Conservation (phyloP, 164 flowering plant genomes). For the Umbellularia californica region DNA sequence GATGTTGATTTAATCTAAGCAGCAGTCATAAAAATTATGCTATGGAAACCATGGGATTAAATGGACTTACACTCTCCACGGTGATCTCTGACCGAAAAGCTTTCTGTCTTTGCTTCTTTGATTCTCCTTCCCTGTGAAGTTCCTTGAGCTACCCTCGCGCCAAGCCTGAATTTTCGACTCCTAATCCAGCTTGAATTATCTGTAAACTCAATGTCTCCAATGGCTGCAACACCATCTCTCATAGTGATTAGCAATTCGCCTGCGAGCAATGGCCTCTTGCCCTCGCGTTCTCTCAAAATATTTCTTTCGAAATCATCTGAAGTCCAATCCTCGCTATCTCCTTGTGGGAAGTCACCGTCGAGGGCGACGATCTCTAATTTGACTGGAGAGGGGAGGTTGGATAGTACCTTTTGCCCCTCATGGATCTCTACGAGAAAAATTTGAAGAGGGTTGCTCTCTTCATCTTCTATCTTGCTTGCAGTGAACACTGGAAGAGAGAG, state of each 20-base stretch:
- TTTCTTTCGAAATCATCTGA: constrained; percentile 39
- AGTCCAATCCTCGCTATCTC: constrained; percentile 37
- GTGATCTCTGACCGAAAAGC: constrained; percentile 68
- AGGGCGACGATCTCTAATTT: constrained; percentile 55
- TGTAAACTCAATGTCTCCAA: constrained; percentile 53
- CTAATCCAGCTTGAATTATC: constrained; percentile 84
- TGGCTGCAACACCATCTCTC: constrained; percentile 34
- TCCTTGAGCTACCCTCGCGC: constrained; percentile 43
- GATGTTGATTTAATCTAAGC: too few relatives aligned
- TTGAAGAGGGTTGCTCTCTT: constrained; percentile 32
- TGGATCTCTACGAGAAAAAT: constrained; percentile 33
- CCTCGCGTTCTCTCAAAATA: constrained; percentile 49
- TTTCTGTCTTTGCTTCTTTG: constrained; percentile 53
- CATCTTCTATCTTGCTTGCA: constrained; percentile 42
- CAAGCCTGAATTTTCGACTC: constrained; percentile 55
- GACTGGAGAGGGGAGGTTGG: constrained; percentile 25
- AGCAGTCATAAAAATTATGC: too few relatives aligned
- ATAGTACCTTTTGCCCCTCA: constrained; percentile 9
- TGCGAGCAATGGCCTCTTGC: constrained; percentile 58
- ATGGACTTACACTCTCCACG: constrained; percentile 41
- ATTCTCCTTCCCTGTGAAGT: constrained; percentile 32
- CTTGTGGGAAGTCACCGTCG: constrained; percentile 51
- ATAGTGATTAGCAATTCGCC: constrained; percentile 44
- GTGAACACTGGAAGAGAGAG: constrained; percentile 64
- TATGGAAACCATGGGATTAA: too few relatives aligned